Evolutionary conservation across 108 stramenopile genomes (phyloP).

Genomic region (Stephanodiscus triporus): DNA sequence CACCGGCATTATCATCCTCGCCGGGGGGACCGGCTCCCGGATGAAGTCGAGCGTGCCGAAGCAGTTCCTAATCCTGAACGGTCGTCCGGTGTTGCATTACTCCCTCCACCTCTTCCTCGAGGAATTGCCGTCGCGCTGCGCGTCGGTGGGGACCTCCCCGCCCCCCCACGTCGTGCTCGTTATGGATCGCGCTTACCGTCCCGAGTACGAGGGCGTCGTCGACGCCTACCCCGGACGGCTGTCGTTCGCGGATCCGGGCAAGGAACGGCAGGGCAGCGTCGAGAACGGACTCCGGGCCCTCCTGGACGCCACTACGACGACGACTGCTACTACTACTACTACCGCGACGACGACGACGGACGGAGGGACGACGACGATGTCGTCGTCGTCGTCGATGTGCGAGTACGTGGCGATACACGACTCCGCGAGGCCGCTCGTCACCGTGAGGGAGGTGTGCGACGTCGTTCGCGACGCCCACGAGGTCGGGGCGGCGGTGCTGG

Average conservation of each 20-base stretch:
- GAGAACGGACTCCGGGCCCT: conserved; percentile 82
- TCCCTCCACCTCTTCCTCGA: conserved; percentile 90
- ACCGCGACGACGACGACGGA: conserved; percentile 12
- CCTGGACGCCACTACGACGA: conserved; percentile 40
- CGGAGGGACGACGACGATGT: too few species aligned
- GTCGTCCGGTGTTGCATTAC: conserved; percentile 86
- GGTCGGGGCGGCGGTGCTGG: conserved; percentile 91
- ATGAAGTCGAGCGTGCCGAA: conserved; percentile 95
- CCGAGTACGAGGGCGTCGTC: conserved; percentile 78
- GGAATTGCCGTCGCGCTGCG: conserved; percentile 54
- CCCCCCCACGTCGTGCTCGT: conserved; percentile 84
- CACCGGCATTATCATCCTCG: conserved; percentile 89
- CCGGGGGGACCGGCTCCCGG: conserved; percentile 93
- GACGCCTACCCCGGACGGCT: conserved; percentile 61
- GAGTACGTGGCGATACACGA: conserved; percentile 90
- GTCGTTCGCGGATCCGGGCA: conserved; percentile 91
- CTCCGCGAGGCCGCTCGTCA: conserved; percentile 92
- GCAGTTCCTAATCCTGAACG: conserved; percentile 84
- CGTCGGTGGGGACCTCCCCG: conserved; percentile 26
- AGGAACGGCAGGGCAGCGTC: conserved; percentile 93
- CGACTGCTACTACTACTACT: too few species aligned
- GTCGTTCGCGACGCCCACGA: conserved; percentile 77
- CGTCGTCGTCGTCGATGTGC: too few species aligned
- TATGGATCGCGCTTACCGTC: conserved; percentile 87
- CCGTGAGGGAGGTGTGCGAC: conserved; percentile 72